A percentile compares a stretch with the other conserved stretches of the same genome.
These are phyloP conservation scores for Lumnitzera racemosa DNA, from an alignment of 345 rosid species.

Conservation along the genomic window DNA sequence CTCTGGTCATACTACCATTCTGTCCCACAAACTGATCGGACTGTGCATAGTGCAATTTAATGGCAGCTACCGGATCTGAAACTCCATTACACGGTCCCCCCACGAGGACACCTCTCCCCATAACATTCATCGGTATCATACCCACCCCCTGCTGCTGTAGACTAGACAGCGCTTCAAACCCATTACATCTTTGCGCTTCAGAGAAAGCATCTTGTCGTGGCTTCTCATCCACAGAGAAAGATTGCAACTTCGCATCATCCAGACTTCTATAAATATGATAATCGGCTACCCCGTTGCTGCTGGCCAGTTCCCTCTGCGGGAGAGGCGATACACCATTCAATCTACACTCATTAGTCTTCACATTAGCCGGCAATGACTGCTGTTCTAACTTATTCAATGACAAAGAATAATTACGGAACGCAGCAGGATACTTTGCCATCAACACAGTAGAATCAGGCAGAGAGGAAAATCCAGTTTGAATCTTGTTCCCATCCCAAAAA, in stretches of 20 bases:
- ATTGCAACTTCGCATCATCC: conserved; percentile 29
- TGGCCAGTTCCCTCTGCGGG: conserved; percentile 23
- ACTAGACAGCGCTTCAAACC: conserved; percentile 34
- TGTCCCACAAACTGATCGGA: conserved; percentile 30
- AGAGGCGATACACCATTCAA: conserved; percentile 26
- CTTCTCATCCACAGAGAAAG: conserved; percentile 39
- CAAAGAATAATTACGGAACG: conserved; percentile 36
- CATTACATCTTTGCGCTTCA: conserved; percentile 38
- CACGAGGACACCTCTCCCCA: conserved; percentile 24
- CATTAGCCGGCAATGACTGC: conserved; percentile 26
- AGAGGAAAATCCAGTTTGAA: conserved; percentile 65
- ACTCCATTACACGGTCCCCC: conserved; percentile 41
- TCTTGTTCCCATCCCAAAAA: conserved; percentile 81
- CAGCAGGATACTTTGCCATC: conserved; percentile 70
- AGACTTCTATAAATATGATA: conserved; percentile 29
- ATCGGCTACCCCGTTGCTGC: conserved; percentile 37
- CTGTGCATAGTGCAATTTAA: conserved; percentile 49
- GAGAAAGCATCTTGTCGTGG: conserved; percentile 33
- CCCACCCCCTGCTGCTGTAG: conserved; percentile 44
- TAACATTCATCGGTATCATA: conserved; percentile 38
- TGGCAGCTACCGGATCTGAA: conserved; percentile 60
- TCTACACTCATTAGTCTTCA: conserved; percentile 22
- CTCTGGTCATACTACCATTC: conserved; percentile 32
- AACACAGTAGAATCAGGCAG: conserved; percentile 67
- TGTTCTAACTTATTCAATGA: conserved; percentile 31